phyloP scores from a whole-genome alignment of 495 filamentous ascomycete species.

The Lasiosphaeria miniovina region DNA sequence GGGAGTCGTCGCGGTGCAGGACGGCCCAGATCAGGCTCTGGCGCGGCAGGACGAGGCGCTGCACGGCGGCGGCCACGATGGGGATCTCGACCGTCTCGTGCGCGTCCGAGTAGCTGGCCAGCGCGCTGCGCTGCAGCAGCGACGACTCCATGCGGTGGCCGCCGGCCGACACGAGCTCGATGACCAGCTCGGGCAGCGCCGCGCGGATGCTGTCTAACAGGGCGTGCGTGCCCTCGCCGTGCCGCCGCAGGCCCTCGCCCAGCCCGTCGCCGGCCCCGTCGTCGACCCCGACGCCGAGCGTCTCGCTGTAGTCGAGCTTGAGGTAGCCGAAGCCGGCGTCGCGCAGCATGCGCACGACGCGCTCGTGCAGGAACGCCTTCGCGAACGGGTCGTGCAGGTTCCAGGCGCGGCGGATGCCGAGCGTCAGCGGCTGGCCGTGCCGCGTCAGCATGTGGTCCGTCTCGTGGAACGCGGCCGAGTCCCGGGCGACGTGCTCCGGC shows the following conservation, averaged over 20 bases:
- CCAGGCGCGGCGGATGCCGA: slow-evolving; percentile 8
- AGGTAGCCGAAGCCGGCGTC: slow-evolving; percentile 6
- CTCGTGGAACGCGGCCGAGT: slow-evolving; percentile 6
- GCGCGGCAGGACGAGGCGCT: slow-evolving; percentile 7
- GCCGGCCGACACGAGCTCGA: slow-evolving; percentile 7
- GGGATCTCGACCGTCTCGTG: slow-evolving; percentile 11
- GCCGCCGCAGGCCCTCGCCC: slow-evolving; percentile 7
- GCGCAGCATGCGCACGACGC: slow-evolving; percentile 2
- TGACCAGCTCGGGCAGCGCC: slow-evolving; percentile 9
- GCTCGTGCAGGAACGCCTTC: slow-evolving; percentile 3
- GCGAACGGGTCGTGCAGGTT: slow-evolving; percentile 7
- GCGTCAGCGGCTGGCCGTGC: slow-evolving; percentile 5
- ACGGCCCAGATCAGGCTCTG: slow-evolving; percentile 9
- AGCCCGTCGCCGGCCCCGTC: slow-evolving; percentile 3
- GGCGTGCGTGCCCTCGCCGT: slow-evolving; percentile 7
- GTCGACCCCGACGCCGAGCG: slow-evolving; percentile 9
- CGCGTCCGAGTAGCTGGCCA: slow-evolving; percentile 6
- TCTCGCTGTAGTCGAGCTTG: slow-evolving; percentile 10
- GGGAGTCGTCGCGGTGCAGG: slow-evolving; percentile 4
- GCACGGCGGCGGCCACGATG: slow-evolving; percentile 5
- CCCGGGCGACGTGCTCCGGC: slow-evolving; percentile 8
- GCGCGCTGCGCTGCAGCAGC: slow-evolving; percentile 3
- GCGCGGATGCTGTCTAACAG: slow-evolving; percentile 8
- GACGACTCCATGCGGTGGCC: slow-evolving; percentile 8
- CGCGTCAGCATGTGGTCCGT: slow-evolving; percentile 8